Evolutionary conservation across 129 eudicot species (phyloP), one percentile per base, ranked within the genome.

Genomic region (Gnaphalium uliginosum): DNA sequence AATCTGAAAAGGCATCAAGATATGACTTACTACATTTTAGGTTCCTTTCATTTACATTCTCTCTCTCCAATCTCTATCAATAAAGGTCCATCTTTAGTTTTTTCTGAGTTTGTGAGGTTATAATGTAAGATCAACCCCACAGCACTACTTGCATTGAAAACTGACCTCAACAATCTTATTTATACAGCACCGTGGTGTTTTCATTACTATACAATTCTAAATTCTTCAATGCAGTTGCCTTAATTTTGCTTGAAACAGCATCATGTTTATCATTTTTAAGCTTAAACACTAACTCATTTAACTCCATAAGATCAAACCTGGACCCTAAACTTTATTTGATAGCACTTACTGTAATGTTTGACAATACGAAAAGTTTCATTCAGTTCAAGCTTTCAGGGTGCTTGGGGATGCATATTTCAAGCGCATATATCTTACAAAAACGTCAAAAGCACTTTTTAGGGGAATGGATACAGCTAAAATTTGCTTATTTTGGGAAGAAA

Each of bases 331-430:
- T 57, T 21, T 21, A 29, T 22, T 21, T 46, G 13, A 46, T 46
- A 46, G 15, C 6, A 46, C 0, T 46, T 8, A 46, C 8, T 8
- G 3, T 15, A 46, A 8, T 46, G 53, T 46, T 11, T 46, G 15
- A n/a, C 14, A 74, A 60, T 19, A 74, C 60, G 4, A 29, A 29
- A 75, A 46, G 26, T 27, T 63, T 29, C 33, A 63, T 19, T 29
- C 62, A 64, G 64, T 23, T 60, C 61, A 74, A 74, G 59, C 61
- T 60, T 61, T 37, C 19, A 39, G 19, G 18, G 29, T 67, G 5
- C 72, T 30, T 35, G 39, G 46, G 14, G 14, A 39, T 37, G 53
- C 53, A 46, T 13, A 14, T 46, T 46, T 14, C 18, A 46, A 46
- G 13, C 46, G 2, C 46, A 1, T 39, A 39, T 39, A 39, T 13